Evolutionary conservation across 2,329 filamentous ascomycete species (phyloP).

Genomic region (Ascomycota sp.): DNA sequence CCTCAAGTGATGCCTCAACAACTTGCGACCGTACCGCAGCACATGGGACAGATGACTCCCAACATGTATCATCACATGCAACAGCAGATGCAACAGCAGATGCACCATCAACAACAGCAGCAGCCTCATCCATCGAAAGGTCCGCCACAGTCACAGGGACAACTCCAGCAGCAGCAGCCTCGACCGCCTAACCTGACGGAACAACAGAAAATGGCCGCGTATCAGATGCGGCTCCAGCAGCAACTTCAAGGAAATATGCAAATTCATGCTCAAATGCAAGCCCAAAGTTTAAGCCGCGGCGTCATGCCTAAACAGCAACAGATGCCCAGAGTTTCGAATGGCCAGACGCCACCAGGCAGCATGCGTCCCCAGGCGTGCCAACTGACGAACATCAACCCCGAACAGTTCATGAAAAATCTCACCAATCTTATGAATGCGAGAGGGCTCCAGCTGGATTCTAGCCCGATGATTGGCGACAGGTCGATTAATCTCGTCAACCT

Average conservation of each 20-base stretch:
- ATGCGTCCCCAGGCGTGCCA: constrained; percentile 29
- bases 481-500: constrained; percentile 55
- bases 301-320: constrained; percentile 31
- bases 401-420: constrained; percentile 58
- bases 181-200: constrained; percentile 25
- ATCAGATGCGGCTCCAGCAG: constrained; percentile 68
- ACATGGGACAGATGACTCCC: constrained; percentile 28
- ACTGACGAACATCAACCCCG: constrained; percentile 29
- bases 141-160: constrained; percentile 17
- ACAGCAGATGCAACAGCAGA: constrained; percentile 22
- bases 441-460: constrained; percentile 51
- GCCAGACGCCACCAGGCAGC: constrained; percentile 29
- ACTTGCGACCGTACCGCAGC: constrained; percentile 24
- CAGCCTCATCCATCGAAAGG: constrained; percentile 11
- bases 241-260: constrained; percentile 42
- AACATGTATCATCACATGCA: constrained; percentile 18
- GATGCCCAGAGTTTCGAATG: constrained; percentile 29
- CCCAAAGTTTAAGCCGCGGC: constrained; percentile 21
- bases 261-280: constrained; percentile 30
- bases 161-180: constrained; percentile 24
- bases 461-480: constrained; percentile 54
- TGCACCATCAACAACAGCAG: constrained; percentile 22
- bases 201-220: constrained; percentile 53
- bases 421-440: constrained; percentile 58
- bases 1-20: constrained; percentile 34